Conservation (phyloP, 2,329 filamentous ascomycete species). For the Ustilaginoidea virens region DNA sequence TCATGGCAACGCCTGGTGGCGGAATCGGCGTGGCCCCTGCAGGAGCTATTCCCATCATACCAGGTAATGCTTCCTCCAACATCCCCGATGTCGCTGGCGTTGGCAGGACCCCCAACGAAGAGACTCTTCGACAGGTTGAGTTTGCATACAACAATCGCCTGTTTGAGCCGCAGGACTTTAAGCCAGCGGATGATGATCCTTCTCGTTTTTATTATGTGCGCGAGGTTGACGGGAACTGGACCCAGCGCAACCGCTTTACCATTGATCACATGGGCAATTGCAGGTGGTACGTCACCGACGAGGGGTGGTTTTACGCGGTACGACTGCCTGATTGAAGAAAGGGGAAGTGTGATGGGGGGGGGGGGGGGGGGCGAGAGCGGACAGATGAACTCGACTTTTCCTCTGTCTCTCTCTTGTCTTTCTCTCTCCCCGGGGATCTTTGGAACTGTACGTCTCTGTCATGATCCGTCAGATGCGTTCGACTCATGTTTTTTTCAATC, state of each 20-base stretch:
- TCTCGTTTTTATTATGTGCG: slow-evolving; percentile 45
- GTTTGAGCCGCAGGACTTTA: slow-evolving; percentile 45
- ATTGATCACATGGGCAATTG: slow-evolving; percentile 42
- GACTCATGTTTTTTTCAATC: too few relatives aligned
- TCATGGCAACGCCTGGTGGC: slow-evolving; percentile 5
- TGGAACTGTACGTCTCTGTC: too few relatives aligned
- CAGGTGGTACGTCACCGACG: slow-evolving; percentile 42
- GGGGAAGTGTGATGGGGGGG: not conserved
- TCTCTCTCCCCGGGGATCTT: too few relatives aligned
- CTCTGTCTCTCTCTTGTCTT: too few relatives aligned
- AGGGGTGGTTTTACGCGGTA: slow-evolving; percentile 46
- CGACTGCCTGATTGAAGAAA: slow-evolving; percentile 25
- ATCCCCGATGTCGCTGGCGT: slow-evolving; percentile 35
- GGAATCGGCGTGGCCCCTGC: slow-evolving; percentile 5
- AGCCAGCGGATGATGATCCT: slow-evolving; percentile 44
- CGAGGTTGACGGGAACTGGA: slow-evolving; percentile 45
- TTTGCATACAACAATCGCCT: slow-evolving; percentile 33
- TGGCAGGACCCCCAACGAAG: slow-evolving; percentile 33
- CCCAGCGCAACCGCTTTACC: slow-evolving; percentile 40
- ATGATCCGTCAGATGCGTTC: too few relatives aligned
- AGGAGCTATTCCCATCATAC: slow-evolving; percentile 17
- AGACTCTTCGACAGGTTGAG: slow-evolving; percentile 29
- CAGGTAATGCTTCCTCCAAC: slow-evolving; percentile 20
- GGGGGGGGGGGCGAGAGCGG: too few relatives aligned
- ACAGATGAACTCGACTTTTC: too few relatives aligned